Percentiles rank a stretch among this genome's conserved stretches.
Conservation (phyloP, 2,329 filamentous ascomycete species). For the Arthrinium puccinioides region DNA sequence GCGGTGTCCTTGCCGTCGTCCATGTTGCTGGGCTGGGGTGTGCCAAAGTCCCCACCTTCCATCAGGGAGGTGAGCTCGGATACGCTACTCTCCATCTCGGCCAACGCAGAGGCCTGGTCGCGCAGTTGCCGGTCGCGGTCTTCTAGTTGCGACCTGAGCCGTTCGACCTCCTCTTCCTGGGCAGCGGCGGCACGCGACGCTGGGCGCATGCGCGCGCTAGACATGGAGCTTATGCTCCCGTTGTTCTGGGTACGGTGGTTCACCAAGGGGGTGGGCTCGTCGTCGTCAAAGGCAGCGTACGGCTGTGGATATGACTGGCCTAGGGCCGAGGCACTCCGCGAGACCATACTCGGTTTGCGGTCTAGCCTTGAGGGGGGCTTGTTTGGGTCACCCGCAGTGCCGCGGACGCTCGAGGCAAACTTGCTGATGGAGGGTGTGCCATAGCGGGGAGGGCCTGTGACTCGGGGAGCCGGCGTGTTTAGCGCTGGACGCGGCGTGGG, state of each 20-base stretch:
- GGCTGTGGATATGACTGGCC: no score
- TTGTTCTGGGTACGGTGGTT: conserved; percentile 38
- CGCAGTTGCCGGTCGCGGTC: conserved; percentile 83
- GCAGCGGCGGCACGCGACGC: conserved; percentile 38
- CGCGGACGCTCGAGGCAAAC: conserved; percentile 58
- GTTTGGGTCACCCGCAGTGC: conserved; percentile 52
- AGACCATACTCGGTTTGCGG: conserved; percentile 43
- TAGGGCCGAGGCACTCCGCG: conserved; percentile 53
- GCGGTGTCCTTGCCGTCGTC: conserved; percentile 67
- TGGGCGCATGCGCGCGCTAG: conserved; percentile 48
- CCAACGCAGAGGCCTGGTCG: conserved; percentile 74
- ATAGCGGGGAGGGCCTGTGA: conserved; percentile 45
- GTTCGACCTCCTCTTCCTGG: conserved; percentile 66
- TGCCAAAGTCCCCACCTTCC: conserved; percentile 43
- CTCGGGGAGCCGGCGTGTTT: conserved; percentile 40
- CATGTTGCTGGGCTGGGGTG: conserved; percentile 36
- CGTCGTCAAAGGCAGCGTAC: conserved; percentile 44
- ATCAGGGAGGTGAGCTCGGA: conserved; percentile 54
- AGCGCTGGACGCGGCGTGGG: conserved; percentile 52
- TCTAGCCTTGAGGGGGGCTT: conserved; percentile 50
- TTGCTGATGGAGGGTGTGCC: conserved; percentile 55
- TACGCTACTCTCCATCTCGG: conserved; percentile 71
- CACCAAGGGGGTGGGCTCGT: conserved; percentile 48
- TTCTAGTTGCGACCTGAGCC: conserved; percentile 65
- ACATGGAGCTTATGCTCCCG: conserved; percentile 45